Evolutionary conservation across 2,329 filamentous ascomycete species (phyloP), one percentile per base, ranked within the genome.

Genomic region (Aspergillus sp.): DNA sequence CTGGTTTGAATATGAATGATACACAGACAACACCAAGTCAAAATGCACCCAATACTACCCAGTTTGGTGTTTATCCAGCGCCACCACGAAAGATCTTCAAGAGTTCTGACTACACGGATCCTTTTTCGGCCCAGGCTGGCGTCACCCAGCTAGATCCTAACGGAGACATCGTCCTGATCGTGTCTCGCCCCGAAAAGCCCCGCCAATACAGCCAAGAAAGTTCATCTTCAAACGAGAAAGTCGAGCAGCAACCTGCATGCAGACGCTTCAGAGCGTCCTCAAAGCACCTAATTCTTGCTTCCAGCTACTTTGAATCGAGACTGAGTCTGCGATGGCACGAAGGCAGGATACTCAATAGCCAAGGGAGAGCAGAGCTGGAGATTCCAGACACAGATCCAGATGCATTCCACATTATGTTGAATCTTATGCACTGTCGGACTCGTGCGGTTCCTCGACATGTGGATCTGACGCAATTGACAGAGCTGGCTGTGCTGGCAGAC

Each of bases 241-340:
- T n/a, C n/a, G n/a, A n/a, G n/a, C n/a, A n/a, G n/a, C n/a, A n/a
- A n/a, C n/a, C n/a, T n/a, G n/a, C n/a, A n/a, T n/a, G n/a, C n/a
- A n/a, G n/a, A n/a, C 29, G 31, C 9, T 46, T 43, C 10, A 33
- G 33, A 8, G 44, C 43, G 11, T 46, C 44, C 4, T 43, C 44
- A 9, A 40, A 29, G 29, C 40, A 43, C 19, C 33, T 46, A 6
- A 42, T 19, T 5, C 12, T 40, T 5, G 40, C 37, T 7, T 46
- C 44, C 4, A 6, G 13, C 7, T 46, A 40, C 31, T 46, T 46
- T 37, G 39, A 40, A 37, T 27, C 13, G 10, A 29, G 28, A n/a
- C 35, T 46, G 3, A 37, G 13, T 6, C 12, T 19, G 8, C 8
- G 13, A 4, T 46, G 44, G 44, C 12, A 12, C 3, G 37, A 40